These are phyloP conservation scores for Trichoderma parareesei DNA, from an alignment of 495 filamentous ascomycete genomes.

Conservation along the genomic window DNA sequence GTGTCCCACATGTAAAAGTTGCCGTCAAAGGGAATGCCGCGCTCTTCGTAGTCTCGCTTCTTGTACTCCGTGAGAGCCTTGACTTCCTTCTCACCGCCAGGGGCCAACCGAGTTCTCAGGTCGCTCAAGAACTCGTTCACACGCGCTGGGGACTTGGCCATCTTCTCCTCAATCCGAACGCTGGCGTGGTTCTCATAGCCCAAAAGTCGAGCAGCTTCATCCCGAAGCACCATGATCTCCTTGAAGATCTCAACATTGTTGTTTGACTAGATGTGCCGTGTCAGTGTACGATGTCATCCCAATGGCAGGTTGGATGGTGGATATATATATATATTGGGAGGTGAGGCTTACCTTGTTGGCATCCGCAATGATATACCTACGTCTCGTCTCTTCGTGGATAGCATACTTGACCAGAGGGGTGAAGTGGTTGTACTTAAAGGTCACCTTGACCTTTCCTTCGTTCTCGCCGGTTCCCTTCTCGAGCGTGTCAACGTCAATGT, in stretches of 20 bases:
- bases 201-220: slow-evolving; percentile 84
- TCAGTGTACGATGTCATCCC: slow-evolving; percentile 29
- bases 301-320: not conserved
- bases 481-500: slow-evolving; percentile 38
- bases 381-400: slow-evolving; percentile 44
- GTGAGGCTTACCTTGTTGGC: slow-evolving; percentile 44
- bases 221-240: slow-evolving; percentile 78
- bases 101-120: slow-evolving; percentile 61
- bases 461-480: slow-evolving; percentile 62
- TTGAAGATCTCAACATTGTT: slow-evolving; percentile 79
- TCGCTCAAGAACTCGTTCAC: slow-evolving; percentile 81
- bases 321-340: too few species aligned
- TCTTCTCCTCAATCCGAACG: slow-evolving; percentile 90
- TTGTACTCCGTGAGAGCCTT: slow-evolving; percentile 67
- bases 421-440: slow-evolving; percentile 58
- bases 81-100: slow-evolving; percentile 73
- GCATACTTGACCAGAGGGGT: slow-evolving; percentile 53
- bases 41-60: slow-evolving; percentile 58
- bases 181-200: slow-evolving; percentile 90
- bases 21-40: slow-evolving; percentile 52
- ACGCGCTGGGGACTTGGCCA: slow-evolving; percentile 86
- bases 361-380: slow-evolving; percentile 48
- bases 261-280: slow-evolving; percentile 48
- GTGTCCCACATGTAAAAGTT: slow-evolving; percentile 90
- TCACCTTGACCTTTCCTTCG: slow-evolving; percentile 39